Evolutionary conservation across 192 early-diverging fungal species (phyloP).

Genomic region (Coemansia sp.): DNA sequence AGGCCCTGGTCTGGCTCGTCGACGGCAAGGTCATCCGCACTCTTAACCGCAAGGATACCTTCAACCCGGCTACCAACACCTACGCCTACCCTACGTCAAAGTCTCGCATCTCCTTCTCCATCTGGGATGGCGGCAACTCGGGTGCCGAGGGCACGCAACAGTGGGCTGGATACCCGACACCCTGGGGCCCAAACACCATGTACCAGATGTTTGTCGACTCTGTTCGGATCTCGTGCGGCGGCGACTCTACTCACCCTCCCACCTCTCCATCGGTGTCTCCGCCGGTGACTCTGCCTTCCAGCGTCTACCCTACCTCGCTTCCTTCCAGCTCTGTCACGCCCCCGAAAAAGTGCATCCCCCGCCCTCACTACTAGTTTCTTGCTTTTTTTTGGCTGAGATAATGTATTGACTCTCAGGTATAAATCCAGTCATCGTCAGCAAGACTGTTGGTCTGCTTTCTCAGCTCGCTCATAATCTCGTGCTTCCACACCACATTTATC

Average conservation of each 20-base stretch:
- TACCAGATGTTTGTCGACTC: conserved; percentile 60
- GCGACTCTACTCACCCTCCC: conserved; percentile 15
- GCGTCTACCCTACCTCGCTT: not conserved
- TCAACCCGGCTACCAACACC: conserved; percentile 26
- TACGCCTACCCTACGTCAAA: conserved; percentile 56
- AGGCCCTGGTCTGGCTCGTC: conserved; percentile 58
- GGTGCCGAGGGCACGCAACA: conserved; percentile 54
- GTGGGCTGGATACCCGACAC: conserved; percentile 63
- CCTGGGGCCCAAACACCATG: conserved; percentile 41
- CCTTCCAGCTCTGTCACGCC: not conserved
- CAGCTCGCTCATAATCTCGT: conserved; percentile 22
- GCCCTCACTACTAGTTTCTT: conserved; percentile 5
- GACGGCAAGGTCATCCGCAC: conserved; percentile 57
- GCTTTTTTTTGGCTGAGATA: not conserved
- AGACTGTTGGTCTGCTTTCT: conserved; percentile 26
- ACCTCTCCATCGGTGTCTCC: conserved; percentile 10
- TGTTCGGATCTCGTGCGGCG: conserved; percentile 54
- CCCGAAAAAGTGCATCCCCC: conserved; percentile 26
- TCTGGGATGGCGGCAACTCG: conserved; percentile 67
- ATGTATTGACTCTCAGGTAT: not conserved
- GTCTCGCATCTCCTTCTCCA: conserved; percentile 58
- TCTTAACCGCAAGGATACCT: conserved; percentile 51
- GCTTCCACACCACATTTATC: conserved; percentile 15
- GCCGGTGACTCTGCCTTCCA: not conserved
- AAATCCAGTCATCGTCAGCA: conserved; percentile 42